Percentiles rank a stretch among this genome's conserved stretches.
These are phyloP conservation scores for Ogataea henricii DNA, from an alignment of 805 yeast species.

Conservation along the genomic window DNA sequence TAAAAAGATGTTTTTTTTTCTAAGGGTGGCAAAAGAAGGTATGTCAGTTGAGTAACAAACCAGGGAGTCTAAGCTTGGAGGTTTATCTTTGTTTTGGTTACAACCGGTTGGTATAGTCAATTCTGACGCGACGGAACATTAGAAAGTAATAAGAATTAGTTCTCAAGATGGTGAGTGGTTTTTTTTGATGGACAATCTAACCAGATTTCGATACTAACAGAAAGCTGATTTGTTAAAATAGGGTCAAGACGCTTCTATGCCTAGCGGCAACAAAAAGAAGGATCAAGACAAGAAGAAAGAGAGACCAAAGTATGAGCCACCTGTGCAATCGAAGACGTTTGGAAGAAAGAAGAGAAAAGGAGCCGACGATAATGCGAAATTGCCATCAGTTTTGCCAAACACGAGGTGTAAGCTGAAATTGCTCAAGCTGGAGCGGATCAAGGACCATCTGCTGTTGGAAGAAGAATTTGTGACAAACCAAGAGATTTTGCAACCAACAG, in stretches of 20 bases:
- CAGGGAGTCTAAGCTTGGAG: too few species aligned
- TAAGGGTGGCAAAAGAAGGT: constrained; percentile 6
- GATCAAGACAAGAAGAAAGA: constrained; percentile 57
- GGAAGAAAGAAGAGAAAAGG: constrained; percentile 94
- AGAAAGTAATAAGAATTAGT: background rate
- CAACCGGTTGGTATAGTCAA: background rate
- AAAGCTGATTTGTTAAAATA: constrained; percentile 1
- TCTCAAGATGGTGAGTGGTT: constrained; percentile 21
- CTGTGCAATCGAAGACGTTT: constrained; percentile 83
- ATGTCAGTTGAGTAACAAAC: constrained; percentile 11
- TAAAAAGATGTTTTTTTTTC: constrained; percentile 1
- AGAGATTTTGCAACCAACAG: constrained; percentile 93
- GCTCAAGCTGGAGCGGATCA: constrained; percentile 91
- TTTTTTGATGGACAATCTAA: background rate
- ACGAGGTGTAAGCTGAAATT: constrained; percentile 92
- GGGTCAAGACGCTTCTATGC: constrained; percentile 41
- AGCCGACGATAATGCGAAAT: constrained; percentile 68
- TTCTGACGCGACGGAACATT: background rate
- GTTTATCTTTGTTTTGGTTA: background rate
- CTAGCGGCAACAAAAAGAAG: constrained; percentile 36
- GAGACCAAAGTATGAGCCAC: constrained; percentile 98
- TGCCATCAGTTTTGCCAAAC: constrained; percentile 87
- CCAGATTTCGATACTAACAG: background rate
- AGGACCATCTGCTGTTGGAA: constrained; percentile 91
- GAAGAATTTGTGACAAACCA: constrained; percentile 95